Base-by-base conservation (phyloP, 345 rosid genomes). In the Litchi chinensis region DNA sequence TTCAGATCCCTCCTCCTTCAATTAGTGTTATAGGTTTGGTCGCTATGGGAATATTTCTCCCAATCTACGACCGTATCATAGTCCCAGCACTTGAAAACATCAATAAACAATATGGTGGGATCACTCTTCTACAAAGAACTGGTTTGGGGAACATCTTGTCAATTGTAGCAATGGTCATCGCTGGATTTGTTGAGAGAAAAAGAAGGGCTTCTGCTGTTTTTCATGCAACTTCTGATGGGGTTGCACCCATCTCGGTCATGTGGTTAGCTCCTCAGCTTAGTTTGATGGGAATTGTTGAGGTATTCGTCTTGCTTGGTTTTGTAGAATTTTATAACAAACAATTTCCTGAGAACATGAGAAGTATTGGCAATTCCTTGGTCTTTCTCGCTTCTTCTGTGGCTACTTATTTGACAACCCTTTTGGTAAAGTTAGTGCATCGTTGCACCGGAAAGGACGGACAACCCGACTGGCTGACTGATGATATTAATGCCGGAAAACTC, bases 1-100 rank as follows among this genome's bases (percentile, higher is more conserved):
- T 86, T 64, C 50, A 70, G 65, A 77, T 91, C 83, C 92, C 92
- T 3, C 79, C 91, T 11, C 85, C 88, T 39, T 89, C 91, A 3
- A 54, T 89, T 12, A 37, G 71, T 0, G 89, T 86, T 13, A 18
- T 87, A n/a, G 57, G 82, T 6, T 40, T 86, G 62, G 9, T 85
- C 15, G 76, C 83, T 16, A 76, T 79, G 37, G 83, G 81, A 13
- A 10, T 85, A 77, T 87, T 82, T 80, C 86, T 91, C 26, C 82
- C 87, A 0, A 76, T 91, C 75, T 87, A 87, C 43, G 90, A 87
- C 63, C 81, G 82, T 43, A 16, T 83, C 77, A 54, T 85, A 9
- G 77, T 79, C 12, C 86, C 82, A 18, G 67, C 54, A 41, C 84
- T 86, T 21, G 79, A 82, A 64, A 80, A 74, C 22, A 28, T 84